These are phyloP conservation scores for Kickxella alabastrina DNA, from an alignment of 192 early-diverging fungal species.

Conservation along the genomic window DNA sequence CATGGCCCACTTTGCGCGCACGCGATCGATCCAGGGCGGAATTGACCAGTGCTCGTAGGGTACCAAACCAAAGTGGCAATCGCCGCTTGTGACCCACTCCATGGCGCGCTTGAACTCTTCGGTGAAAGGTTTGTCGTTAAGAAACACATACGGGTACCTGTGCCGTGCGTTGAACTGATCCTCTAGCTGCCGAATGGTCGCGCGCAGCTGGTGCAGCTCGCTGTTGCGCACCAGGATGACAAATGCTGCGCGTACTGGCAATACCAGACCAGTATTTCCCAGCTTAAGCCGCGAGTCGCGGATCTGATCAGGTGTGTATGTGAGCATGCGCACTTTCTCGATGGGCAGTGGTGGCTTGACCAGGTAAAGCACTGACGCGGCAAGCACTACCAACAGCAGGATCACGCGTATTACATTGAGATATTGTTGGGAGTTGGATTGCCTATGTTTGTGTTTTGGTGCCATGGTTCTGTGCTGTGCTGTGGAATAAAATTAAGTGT, in stretches of 20 bases:
- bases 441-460: too few relatives aligned
- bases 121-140: slow-evolving; percentile 58
- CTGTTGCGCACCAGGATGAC: slow-evolving; percentile 52
- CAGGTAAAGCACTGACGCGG: slow-evolving; percentile 10
- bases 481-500: too few relatives aligned
- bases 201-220: slow-evolving; percentile 55
- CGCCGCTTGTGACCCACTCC: neutral
- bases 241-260: slow-evolving; percentile 12
- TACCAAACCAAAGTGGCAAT: slow-evolving; percentile 49
- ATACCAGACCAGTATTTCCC: neutral
- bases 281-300: slow-evolving; percentile 30
- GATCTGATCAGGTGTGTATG: slow-evolving; percentile 14
- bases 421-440: neutral
- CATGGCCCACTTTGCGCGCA: slow-evolving; percentile 3
- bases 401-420: slow-evolving; percentile 3
- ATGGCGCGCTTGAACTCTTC: slow-evolving; percentile 46
- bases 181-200: slow-evolving; percentile 61
- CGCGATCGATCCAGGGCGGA: slow-evolving; percentile 60
- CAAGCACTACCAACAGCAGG: slow-evolving; percentile 11
- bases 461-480: neutral
- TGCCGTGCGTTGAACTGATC: slow-evolving; percentile 54
- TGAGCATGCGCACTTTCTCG: slow-evolving; percentile 13
- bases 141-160: slow-evolving; percentile 61
- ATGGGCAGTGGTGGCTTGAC: slow-evolving; percentile 25
- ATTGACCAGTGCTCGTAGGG: slow-evolving; percentile 63